Evolutionary conservation across 192 early-diverging fungal species (phyloP).

Genomic region (Mortierella claussenii): DNA sequence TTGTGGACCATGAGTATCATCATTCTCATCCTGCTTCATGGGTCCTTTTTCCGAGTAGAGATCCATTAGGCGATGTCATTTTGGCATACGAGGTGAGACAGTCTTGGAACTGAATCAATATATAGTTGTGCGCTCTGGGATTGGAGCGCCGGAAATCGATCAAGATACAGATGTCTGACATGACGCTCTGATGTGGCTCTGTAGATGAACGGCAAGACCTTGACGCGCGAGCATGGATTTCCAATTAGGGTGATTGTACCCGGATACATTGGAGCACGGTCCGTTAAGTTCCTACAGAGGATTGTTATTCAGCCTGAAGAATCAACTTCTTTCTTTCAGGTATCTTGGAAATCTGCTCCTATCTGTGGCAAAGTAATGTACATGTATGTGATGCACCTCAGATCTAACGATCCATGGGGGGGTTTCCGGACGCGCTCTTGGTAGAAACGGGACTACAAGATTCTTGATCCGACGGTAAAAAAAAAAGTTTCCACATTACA

Average conservation of each 20-base stretch:
- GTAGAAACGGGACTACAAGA: constrained; percentile 56
- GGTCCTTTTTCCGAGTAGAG: no score
- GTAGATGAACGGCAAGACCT: constrained; percentile 78
- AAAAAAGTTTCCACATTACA: no score
- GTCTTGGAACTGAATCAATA: constrained; percentile 16
- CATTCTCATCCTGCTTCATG: no score
- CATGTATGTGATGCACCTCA: no score
- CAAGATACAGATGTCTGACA: no score
- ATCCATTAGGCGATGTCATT: constrained; percentile 72
- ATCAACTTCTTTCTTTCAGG: constrained; percentile 76
- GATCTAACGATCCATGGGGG: no score
- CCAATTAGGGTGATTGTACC: constrained; percentile 92
- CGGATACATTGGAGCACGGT: constrained; percentile 90
- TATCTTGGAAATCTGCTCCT: no score
- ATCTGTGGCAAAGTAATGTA: no score
- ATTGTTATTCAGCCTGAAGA: constrained; percentile 76
- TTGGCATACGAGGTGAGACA: constrained; percentile 81
- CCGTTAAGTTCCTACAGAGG: constrained; percentile 87
- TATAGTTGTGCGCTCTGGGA: not conserved
- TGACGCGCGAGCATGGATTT: constrained; percentile 87
- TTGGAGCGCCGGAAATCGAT: no score
- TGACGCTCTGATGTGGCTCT: no score
- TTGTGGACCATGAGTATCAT: no score
- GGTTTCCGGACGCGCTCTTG: no score
- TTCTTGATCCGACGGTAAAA: constrained; percentile 13